These are phyloP conservation scores for Malbranchea zuffiana DNA, from an alignment of 2,329 filamentous ascomycete genomes.

Conservation along the genomic window DNA sequence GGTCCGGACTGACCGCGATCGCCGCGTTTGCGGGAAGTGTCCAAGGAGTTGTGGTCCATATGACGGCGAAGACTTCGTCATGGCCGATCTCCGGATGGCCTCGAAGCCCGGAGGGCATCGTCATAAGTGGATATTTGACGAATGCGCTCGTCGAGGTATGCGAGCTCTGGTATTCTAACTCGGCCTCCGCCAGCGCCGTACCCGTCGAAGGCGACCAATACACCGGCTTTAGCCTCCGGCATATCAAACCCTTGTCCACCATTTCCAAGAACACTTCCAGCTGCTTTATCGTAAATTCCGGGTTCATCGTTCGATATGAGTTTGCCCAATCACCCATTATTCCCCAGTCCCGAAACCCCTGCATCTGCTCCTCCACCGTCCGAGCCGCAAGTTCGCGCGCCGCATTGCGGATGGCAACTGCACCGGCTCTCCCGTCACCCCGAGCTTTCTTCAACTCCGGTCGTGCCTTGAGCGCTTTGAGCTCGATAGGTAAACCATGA, in stretches of 20 bases:
- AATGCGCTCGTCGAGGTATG: conserved; percentile 51
- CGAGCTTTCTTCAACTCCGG: conserved; percentile 31
- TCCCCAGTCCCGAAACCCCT: conserved; percentile 48
- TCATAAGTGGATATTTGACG: conserved; percentile 61
- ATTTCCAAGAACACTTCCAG: conserved; percentile 50
- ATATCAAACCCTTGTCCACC: conserved; percentile 52
- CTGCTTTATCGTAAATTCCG: conserved; percentile 50
- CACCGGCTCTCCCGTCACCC: conserved; percentile 22
- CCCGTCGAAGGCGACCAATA: conserved; percentile 57
- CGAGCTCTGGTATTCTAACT: conserved; percentile 54
- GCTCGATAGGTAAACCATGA: conserved; percentile 90
- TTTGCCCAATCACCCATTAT: conserved; percentile 56
- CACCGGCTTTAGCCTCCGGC: conserved; percentile 51
- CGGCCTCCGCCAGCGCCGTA: conserved; percentile 53
- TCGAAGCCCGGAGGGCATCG: conserved; percentile 36
- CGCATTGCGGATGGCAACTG: conserved; percentile 42
- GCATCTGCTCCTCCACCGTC: conserved; percentile 49
- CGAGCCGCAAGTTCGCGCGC: conserved; percentile 46
- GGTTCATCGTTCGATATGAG: conserved; percentile 54
- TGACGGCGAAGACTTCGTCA: conserved; percentile 60
- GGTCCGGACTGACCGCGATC: conserved; percentile 65
- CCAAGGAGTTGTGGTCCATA: conserved; percentile 99
- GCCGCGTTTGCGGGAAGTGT: conserved; percentile 87
- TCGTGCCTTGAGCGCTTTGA: conserved; percentile 70
- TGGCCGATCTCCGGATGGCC: conserved; percentile 32